Conservation (phyloP, 306 rosid species). For the Casuarina equisetifolia region DNA sequence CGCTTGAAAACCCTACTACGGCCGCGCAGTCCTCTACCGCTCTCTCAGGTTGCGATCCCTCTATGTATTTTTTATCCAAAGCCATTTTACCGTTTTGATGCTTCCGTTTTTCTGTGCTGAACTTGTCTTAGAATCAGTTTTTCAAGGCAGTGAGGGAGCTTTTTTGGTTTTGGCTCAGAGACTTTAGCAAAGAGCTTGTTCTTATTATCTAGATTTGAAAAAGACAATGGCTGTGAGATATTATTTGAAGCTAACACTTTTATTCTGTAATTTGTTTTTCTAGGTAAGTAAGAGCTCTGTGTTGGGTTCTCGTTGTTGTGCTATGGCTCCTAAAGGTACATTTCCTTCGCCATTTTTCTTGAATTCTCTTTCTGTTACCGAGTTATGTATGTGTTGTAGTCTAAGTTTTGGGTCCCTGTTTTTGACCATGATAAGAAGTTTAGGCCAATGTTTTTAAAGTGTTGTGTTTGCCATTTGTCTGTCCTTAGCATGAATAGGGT, state of each 20-base stretch:
- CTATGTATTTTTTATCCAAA: background rate
- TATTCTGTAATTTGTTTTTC: background rate
- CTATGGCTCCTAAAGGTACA: slow-evolving; percentile 11
- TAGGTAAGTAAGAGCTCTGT: slow-evolving; percentile 1
- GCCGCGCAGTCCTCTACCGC: slow-evolving; percentile 29
- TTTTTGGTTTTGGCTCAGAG: background rate
- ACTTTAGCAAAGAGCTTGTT: background rate
- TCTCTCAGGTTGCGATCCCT: slow-evolving; percentile 1
- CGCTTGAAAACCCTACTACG: slow-evolving; percentile 39
- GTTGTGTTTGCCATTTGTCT: background rate
- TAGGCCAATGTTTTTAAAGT: background rate
- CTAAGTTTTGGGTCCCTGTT: background rate
- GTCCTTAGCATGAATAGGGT: background rate
- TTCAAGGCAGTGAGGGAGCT: background rate
- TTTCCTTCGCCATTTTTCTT: background rate
- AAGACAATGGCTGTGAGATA: background rate
- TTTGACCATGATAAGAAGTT: background rate
- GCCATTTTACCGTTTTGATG: background rate
- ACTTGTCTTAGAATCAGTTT: background rate
- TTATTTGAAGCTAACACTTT: background rate
- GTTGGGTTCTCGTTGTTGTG: background rate
- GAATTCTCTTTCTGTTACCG: background rate
- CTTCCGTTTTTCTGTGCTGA: background rate
- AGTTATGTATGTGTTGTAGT: background rate
- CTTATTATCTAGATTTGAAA: background rate